Conservation (phyloP, 106 monocot genomes). For the Acorus gramineus region DNA sequence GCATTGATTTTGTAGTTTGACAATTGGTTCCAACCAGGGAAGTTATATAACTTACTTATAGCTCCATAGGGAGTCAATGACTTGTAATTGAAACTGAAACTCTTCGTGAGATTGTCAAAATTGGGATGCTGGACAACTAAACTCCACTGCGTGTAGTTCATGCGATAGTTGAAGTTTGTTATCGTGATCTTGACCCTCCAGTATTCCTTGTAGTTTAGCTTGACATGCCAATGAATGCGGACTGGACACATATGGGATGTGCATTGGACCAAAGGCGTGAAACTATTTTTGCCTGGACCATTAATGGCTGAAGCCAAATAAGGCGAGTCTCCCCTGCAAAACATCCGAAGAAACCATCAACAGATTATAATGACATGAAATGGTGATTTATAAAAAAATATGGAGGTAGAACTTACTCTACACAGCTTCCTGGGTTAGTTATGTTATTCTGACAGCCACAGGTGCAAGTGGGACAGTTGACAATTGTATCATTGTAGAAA, state of each 20-base stretch:
- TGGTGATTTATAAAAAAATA: neutral
- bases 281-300: slow-evolving; percentile 21
- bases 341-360: neutral
- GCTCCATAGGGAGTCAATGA: slow-evolving; percentile 32
- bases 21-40: neutral
- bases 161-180: slow-evolving; percentile 51
- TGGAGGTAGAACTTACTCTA: slow-evolving; percentile 44
- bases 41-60: slow-evolving; percentile 33
- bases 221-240: slow-evolving; percentile 51
- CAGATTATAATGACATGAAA: neutral
- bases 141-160: slow-evolving; percentile 61
- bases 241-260: slow-evolving; percentile 60
- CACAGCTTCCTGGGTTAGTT: slow-evolving; percentile 75
- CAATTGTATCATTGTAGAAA: slow-evolving; percentile 81
- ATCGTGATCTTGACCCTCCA: slow-evolving; percentile 53
- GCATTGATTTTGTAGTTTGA: no score
- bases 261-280: slow-evolving; percentile 37
- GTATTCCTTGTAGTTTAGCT: slow-evolving; percentile 52
- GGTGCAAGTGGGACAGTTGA: slow-evolving; percentile 71
- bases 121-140: slow-evolving; percentile 52
- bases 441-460: slow-evolving; percentile 79
- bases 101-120: slow-evolving; percentile 43
- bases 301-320: slow-evolving; percentile 28
- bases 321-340: slow-evolving; percentile 43
- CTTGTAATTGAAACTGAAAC: slow-evolving; percentile 60